A percentile compares a stretch with the other conserved stretches of the same genome.
Conservation (phyloP, 352 stramenopile species). For the Aphanomyces cochlioides region DNA sequence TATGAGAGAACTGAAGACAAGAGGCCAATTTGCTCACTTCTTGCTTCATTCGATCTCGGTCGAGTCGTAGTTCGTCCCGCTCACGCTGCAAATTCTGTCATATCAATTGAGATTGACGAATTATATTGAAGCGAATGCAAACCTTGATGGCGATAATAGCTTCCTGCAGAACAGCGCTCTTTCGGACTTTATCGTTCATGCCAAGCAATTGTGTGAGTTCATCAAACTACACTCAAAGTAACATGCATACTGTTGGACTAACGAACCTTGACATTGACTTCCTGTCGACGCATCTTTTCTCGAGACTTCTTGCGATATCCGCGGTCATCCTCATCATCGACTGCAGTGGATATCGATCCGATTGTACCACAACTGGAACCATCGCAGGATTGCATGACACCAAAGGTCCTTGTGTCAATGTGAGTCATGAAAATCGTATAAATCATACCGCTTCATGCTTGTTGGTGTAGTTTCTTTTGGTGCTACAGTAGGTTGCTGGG, state of each 20-base stretch:
- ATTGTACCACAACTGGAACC: slow-evolving; percentile 54
- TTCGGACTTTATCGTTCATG: slow-evolving; percentile 69
- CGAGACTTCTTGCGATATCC: slow-evolving; percentile 70
- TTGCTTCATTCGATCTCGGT: slow-evolving; percentile 59
- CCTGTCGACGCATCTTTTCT: slow-evolving; percentile 72
- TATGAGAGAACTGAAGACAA: slow-evolving; percentile 60
- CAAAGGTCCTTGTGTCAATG: slow-evolving; percentile 33
- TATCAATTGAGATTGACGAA: slow-evolving; percentile 5
- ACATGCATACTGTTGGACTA: slow-evolving; percentile 7
- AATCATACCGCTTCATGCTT: slow-evolving; percentile 44
- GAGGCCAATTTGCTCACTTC: slow-evolving; percentile 64
- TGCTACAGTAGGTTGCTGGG: slow-evolving; percentile 34
- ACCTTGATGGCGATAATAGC: slow-evolving; percentile 62
- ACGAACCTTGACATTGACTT: slow-evolving; percentile 73
- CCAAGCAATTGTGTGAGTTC: slow-evolving; percentile 61
- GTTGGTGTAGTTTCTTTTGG: slow-evolving; percentile 1
- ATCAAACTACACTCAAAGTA: slow-evolving; percentile 48
- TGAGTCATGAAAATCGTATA: slow-evolving; percentile 5
- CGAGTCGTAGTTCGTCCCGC: slow-evolving; percentile 53
- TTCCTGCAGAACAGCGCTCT: slow-evolving; percentile 70
- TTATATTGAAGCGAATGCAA: not conserved
- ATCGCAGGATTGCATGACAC: slow-evolving; percentile 45
- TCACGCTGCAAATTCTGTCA: slow-evolving; percentile 49
- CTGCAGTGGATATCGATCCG: slow-evolving; percentile 15
- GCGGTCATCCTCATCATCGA: slow-evolving; percentile 47